A percentile compares a stretch with the other conserved stretches of the same genome.
Evolutionary conservation across 2,329 filamentous ascomycete species (phyloP).

Genomic region (Aciculosporium take): DNA sequence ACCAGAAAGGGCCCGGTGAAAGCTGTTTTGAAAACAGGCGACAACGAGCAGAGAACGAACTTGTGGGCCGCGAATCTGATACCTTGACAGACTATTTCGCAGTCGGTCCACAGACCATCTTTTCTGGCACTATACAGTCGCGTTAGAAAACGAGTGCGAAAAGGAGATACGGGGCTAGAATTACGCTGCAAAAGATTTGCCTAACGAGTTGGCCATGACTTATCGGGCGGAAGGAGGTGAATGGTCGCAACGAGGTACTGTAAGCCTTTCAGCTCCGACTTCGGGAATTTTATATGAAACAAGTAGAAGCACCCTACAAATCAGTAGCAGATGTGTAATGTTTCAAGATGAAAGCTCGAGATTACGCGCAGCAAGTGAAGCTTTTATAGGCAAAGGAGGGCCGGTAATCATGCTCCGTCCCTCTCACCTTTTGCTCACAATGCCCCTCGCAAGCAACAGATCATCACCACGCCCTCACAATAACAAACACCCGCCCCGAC

Average conservation of each 20-base stretch:
- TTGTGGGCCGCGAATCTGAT: background rate
- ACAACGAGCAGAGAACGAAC: background rate
- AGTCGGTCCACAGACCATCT: background rate
- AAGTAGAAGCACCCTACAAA: too few relatives aligned
- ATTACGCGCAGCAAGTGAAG: background rate
- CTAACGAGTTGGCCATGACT: background rate
- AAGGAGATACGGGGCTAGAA: background rate
- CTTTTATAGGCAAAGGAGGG: background rate
- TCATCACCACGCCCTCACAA: too few relatives aligned
- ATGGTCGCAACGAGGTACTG: too few relatives aligned
- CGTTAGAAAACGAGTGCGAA: background rate
- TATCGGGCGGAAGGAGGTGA: background rate
- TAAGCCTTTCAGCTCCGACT: too few relatives aligned
- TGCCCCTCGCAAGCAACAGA: too few relatives aligned
- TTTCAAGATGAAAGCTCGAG: too few relatives aligned
- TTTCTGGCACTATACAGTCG: background rate
- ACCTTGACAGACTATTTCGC: background rate
- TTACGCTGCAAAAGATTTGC: background rate
- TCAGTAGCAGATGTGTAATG: too few relatives aligned
- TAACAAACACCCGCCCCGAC: too few relatives aligned
- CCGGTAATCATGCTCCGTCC: background rate
- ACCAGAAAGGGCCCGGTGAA: background rate
- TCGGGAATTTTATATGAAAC: too few relatives aligned
- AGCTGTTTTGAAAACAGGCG: background rate
- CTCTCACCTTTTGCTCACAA: background rate